Percentiles rank a stretch among this genome's conserved stretches.
Evolutionary conservation across 2,329 filamentous ascomycete genomes (phyloP).

Genomic region (Fusarium phyllophilum): DNA sequence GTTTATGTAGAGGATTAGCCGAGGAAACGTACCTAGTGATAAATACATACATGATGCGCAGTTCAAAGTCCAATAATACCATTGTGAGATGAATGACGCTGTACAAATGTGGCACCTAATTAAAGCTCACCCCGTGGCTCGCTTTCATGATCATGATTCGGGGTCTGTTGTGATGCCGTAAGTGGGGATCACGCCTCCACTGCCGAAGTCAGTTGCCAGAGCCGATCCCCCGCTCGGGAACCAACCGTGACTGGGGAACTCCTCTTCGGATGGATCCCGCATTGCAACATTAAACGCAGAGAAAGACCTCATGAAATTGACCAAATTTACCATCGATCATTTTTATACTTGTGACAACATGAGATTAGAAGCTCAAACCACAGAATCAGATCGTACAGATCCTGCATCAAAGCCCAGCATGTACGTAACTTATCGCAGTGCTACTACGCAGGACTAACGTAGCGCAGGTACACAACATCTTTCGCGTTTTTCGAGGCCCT

Average conservation of each 20-base stretch:
- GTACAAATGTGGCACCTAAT: fast-evolving
- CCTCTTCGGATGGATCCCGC: background rate
- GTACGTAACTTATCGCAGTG: fast-evolving
- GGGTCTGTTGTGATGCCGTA: background rate
- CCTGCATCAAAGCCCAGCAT: background rate
- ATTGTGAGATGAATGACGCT: fast-evolving
- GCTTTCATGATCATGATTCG: background rate
- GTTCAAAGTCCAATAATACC: fast-evolving
- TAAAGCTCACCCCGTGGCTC: background rate
- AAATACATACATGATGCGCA: fast-evolving
- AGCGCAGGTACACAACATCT: slow-evolving; percentile 5
- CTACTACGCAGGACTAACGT: background rate
- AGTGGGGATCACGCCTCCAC: background rate
- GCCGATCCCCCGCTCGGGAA: background rate
- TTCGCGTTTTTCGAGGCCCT: slow-evolving; percentile 24
- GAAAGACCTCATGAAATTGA: background rate
- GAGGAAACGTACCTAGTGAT: fast-evolving
- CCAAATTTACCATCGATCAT: background rate
- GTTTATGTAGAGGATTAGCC: fast-evolving
- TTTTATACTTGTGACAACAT: fast-evolving
- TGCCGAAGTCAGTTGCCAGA: slow-evolving; percentile 1
- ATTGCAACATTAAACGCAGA: background rate
- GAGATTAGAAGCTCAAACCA: background rate
- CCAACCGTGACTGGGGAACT: background rate
- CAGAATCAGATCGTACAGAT: background rate